These are phyloP conservation scores for Clavispora asparagi DNA, from an alignment of 805 yeast genomes.

Conservation along the genomic window DNA sequence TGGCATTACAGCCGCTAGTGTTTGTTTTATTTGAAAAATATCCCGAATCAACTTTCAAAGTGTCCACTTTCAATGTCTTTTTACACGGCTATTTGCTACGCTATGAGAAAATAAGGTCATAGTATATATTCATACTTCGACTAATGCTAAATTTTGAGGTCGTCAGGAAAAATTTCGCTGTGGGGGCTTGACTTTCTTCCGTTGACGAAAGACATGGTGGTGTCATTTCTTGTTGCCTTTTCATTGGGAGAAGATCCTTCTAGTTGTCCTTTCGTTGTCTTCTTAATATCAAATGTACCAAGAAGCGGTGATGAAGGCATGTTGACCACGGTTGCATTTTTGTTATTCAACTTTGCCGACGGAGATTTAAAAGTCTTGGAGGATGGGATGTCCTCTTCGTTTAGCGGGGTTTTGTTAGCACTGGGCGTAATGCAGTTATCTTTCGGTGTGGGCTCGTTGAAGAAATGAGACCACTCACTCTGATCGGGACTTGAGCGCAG, in stretches of 20 bases:
- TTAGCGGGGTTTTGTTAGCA: slow-evolving; percentile 13
- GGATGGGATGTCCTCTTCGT: slow-evolving; percentile 26
- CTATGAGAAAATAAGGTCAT: neutral
- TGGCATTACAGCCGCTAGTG: neutral
- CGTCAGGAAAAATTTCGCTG: slow-evolving; percentile 18
- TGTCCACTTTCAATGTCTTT: no score
- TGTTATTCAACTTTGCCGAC: slow-evolving; percentile 15
- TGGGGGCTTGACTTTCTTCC: slow-evolving; percentile 15
- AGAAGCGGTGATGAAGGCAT: slow-evolving; percentile 40
- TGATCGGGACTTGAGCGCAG: slow-evolving; percentile 34
- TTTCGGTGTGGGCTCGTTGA: slow-evolving; percentile 38
- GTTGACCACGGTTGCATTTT: slow-evolving; percentile 22
- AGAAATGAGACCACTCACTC: slow-evolving; percentile 41
- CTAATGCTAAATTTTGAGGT: slow-evolving; percentile 17
- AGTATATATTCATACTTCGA: neutral
- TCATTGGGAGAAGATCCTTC: slow-evolving; percentile 27
- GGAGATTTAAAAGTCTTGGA: slow-evolving; percentile 27
- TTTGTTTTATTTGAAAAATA: no score
- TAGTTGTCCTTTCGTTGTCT: slow-evolving; percentile 7
- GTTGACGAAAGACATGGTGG: slow-evolving; percentile 21
- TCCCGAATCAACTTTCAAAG: no score
- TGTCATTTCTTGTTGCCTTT: slow-evolving; percentile 32
- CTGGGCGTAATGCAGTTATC: slow-evolving; percentile 21
- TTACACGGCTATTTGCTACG: no score
- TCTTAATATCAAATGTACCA: slow-evolving; percentile 10